Percentiles rank a stretch among this genome's conserved stretches.
phyloP scores from a whole-genome alignment of 2,329 filamentous ascomycete species.

The Stagonosporopsis chrysanthemi region DNA sequence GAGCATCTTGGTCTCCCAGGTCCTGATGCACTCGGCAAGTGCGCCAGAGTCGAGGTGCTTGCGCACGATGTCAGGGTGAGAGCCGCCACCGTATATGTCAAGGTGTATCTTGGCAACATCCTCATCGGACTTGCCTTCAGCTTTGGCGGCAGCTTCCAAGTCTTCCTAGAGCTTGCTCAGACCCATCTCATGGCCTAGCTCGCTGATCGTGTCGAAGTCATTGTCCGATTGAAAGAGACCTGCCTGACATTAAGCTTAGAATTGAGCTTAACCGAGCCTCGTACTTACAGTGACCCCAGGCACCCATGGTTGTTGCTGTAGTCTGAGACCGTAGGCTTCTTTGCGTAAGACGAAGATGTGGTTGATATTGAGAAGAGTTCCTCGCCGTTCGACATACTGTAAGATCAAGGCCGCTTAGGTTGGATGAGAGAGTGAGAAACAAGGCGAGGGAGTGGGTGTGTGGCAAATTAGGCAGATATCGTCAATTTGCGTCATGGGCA shows the following conservation, averaged over 20 bases:
- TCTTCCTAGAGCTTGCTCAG: slow-evolving; percentile 22
- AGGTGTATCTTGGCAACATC: slow-evolving; percentile 19
- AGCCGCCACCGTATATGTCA: slow-evolving; percentile 16
- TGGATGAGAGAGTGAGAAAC: neutral
- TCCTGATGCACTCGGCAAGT: slow-evolving; percentile 21
- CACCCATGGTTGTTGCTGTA: slow-evolving; percentile 23
- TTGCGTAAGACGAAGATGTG: neutral
- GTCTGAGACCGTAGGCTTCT: neutral
- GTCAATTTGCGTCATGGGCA: neutral
- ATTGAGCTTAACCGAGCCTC: too few species aligned
- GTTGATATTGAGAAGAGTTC: neutral
- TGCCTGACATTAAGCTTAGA: slow-evolving; percentile 1
- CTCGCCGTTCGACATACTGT: neutral
- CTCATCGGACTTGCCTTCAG: slow-evolving; percentile 17
- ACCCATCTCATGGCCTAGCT: slow-evolving; percentile 23
- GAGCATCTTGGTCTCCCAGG: slow-evolving; percentile 24
- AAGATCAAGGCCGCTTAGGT: too few species aligned
- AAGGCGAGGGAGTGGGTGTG: neutral
- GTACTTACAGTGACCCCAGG: slow-evolving; percentile 25
- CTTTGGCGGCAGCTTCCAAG: slow-evolving; percentile 20
- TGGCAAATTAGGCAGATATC: neutral
- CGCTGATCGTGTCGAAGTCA: slow-evolving; percentile 27
- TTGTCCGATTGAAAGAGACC: slow-evolving; percentile 35
- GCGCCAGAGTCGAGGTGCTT: slow-evolving; percentile 28
- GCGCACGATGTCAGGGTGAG: slow-evolving; percentile 25